phyloP scores from a whole-genome alignment of 306 rosid genomes.

The Quercus bicolor region DNA sequence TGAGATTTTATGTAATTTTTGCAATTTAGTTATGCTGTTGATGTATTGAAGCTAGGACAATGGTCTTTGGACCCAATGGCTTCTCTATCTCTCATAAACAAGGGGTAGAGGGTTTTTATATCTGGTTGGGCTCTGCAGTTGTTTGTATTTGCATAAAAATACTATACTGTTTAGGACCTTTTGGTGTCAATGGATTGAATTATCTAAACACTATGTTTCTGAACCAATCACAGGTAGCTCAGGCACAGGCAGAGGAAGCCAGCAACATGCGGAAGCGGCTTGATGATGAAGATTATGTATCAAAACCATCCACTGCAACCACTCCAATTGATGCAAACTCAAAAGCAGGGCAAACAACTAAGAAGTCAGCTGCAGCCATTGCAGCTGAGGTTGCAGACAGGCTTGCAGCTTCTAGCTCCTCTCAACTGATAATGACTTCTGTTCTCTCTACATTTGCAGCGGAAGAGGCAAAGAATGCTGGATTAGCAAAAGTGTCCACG shows the following conservation, averaged over 20 bases:
- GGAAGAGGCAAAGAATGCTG: constrained; percentile 76
- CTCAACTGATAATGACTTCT: constrained; percentile 83
- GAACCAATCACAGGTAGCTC: constrained; percentile 56
- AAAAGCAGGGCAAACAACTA: constrained; percentile 39
- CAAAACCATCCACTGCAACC: constrained; percentile 36
- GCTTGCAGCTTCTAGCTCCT: constrained; percentile 90
- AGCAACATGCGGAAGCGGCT: constrained; percentile 64
- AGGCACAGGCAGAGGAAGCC: constrained; percentile 86
- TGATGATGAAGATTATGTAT: constrained; percentile 54
- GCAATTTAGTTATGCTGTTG: too few relatives aligned
- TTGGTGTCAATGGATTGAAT: neutral
- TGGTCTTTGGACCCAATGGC: neutral
- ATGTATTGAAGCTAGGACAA: neutral
- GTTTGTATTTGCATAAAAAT: neutral
- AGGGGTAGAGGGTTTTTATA: neutral
- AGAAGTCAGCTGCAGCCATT: constrained; percentile 81
- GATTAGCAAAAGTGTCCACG: constrained; percentile 33
- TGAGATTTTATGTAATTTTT: neutral
- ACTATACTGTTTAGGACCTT: neutral
- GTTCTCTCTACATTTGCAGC: constrained; percentile 90
- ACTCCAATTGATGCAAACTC: constrained; percentile 34
- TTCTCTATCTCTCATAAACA: too few relatives aligned
- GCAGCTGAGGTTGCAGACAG: constrained; percentile 94
- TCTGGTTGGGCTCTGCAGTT: neutral
- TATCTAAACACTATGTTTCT: neutral